Percentiles rank a stretch among this genome's conserved stretches.
These are phyloP conservation scores for Lobosporangium transversale DNA, from an alignment of 192 early-diverging fungal species.

Conservation along the genomic window DNA sequence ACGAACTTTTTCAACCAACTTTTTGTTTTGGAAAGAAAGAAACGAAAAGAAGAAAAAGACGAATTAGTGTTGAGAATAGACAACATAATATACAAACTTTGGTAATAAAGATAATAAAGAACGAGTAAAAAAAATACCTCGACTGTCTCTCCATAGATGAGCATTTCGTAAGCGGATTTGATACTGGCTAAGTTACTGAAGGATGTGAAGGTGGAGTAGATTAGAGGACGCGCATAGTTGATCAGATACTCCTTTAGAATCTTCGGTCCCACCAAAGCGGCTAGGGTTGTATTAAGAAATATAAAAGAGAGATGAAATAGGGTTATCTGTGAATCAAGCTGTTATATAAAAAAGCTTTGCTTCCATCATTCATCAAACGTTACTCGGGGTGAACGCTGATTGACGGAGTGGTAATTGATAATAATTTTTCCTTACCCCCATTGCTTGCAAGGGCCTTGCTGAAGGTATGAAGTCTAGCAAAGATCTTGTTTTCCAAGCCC, in stretches of 20 bases:
- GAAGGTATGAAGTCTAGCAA: constrained; percentile 85
- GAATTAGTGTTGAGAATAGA: too few species aligned
- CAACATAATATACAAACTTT: too few species aligned
- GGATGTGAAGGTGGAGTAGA: constrained; percentile 84
- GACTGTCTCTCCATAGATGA: constrained; percentile 62
- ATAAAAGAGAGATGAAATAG: background rate
- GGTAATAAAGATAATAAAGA: background rate
- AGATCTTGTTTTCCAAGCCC: constrained; percentile 69
- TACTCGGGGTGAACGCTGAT: too few species aligned
- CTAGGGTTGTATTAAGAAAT: constrained; percentile 42
- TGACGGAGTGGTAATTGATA: too few species aligned
- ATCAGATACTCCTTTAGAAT: constrained; percentile 74
- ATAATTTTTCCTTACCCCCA: constrained; percentile 65
- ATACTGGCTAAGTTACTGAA: constrained; percentile 72
- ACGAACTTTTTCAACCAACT: constrained; percentile 46
- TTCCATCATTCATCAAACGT: too few species aligned
- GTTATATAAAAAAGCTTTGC: too few species aligned
- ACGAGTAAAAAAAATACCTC: constrained; percentile 55
- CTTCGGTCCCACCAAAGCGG: constrained; percentile 73
- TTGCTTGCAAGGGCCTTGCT: constrained; percentile 84
- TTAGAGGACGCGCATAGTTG: constrained; percentile 84
- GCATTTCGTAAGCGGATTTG: constrained; percentile 69
- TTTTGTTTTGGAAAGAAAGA: constrained; percentile 24
- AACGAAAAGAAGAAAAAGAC: constrained; percentile 50
- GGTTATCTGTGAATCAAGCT: background rate